Conservation (phyloP, 345 rosid species). For the Capsella bursapastoris region DNA sequence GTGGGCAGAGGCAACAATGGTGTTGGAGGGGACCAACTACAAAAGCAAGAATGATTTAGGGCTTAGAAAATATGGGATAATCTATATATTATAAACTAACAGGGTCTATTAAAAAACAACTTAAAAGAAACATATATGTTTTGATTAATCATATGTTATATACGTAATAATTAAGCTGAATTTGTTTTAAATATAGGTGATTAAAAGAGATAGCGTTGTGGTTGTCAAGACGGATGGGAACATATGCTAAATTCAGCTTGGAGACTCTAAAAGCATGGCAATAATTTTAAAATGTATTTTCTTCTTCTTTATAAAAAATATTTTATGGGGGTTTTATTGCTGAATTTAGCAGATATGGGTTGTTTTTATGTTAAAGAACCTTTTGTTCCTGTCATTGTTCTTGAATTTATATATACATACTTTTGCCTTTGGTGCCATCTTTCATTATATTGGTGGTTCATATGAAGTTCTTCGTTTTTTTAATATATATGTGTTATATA, state of each 20-base stretch:
- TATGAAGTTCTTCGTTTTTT: slow-evolving; percentile 6
- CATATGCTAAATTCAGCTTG: slow-evolving; percentile 52
- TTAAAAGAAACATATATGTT: not conserved
- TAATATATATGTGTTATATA: not conserved
- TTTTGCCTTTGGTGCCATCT: slow-evolving; percentile 25
- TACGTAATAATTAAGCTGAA: slow-evolving; percentile 28
- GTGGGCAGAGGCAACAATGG: slow-evolving; percentile 46
- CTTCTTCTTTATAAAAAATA: not conserved
- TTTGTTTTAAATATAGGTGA: slow-evolving; percentile 27
- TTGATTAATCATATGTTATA: not conserved
- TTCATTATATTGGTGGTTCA: not conserved
- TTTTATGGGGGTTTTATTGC: slow-evolving; percentile 26
- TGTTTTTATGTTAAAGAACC: slow-evolving; percentile 45
- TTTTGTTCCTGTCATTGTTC: slow-evolving; percentile 51
- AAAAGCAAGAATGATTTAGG: slow-evolving; percentile 43
- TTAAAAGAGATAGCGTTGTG: slow-evolving; percentile 29
- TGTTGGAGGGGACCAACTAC: slow-evolving; percentile 45
- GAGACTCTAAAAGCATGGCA: slow-evolving; percentile 39
- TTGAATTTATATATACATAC: slow-evolving; percentile 37
- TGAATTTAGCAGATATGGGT: slow-evolving; percentile 53
- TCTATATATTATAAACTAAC: not conserved
- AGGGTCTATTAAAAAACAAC: slow-evolving; percentile 14
- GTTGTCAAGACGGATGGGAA: slow-evolving; percentile 51
- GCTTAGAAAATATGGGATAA: slow-evolving; percentile 31
- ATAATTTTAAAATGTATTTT: slow-evolving; percentile 39